These are phyloP conservation scores for Leucosporidium creatinivorum DNA, from an alignment of 768 basidiomycete species.

Conservation along the genomic window DNA sequence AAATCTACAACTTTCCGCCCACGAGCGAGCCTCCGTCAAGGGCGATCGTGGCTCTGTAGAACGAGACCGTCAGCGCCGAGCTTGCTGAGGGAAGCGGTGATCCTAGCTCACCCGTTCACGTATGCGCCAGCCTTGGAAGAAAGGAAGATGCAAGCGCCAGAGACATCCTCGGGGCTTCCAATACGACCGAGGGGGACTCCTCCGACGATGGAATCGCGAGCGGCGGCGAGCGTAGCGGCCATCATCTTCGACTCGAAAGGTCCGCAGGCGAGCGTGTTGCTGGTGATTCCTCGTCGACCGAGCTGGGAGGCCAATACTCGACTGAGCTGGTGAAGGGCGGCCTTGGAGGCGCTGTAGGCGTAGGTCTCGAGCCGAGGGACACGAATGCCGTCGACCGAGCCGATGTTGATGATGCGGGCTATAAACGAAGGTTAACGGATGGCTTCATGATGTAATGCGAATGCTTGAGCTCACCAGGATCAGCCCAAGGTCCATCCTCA, in stretches of 20 bases:
- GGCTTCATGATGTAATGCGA: too few relatives aligned
- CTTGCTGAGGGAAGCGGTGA: too few relatives aligned
- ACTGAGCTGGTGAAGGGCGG: constrained; percentile 55
- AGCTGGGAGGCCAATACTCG: constrained; percentile 54
- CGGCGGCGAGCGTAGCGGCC: constrained; percentile 49
- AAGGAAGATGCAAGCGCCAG: constrained; percentile 57
- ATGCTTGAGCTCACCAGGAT: constrained; percentile 46
- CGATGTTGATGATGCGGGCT: constrained; percentile 61
- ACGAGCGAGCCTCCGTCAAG: too few relatives aligned
- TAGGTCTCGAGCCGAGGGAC: constrained; percentile 54
- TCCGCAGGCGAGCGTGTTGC: constrained; percentile 60
- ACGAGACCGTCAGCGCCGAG: too few relatives aligned
- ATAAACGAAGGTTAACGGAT: not conserved
- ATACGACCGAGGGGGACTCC: constrained; percentile 52
- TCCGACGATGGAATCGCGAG: constrained; percentile 47
- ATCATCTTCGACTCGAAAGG: constrained; percentile 44
- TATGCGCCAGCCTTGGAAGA: constrained; percentile 56
- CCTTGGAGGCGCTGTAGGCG: constrained; percentile 59
- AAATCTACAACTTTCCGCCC: too few relatives aligned
- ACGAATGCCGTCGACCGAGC: constrained; percentile 34
- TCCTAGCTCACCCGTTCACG: constrained; percentile 49
- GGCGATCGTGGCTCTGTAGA: too few relatives aligned
- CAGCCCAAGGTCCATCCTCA: constrained; percentile 50
- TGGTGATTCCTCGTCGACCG: constrained; percentile 54
- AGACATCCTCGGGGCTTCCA: constrained; percentile 60